Evolutionary conservation across 768 basidiomycete species (phyloP), one percentile per base, ranked within the genome.

Genomic region (Trichaptum fuscoviolaceum): DNA sequence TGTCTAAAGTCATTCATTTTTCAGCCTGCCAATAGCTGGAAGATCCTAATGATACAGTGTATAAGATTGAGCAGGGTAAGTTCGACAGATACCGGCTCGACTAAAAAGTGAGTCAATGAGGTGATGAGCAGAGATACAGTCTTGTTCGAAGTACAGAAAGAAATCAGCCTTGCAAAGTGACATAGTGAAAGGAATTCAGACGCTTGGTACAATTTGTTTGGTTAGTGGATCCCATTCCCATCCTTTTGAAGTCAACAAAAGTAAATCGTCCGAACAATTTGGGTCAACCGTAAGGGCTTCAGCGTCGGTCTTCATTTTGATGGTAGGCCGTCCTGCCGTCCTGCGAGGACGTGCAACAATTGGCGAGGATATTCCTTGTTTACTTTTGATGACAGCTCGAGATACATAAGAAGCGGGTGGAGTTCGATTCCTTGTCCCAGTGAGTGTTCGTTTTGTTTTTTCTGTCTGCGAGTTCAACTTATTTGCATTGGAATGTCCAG

Each of bases 171-270:
- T 12, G 10, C 42, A 52, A 12, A 52, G 42, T 52, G 20, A 52
- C 42, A 52, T 4, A 52, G 42, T 52, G 20, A 52, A 52, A 52
- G 20, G 42, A 20, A 20, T 52, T 52, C 42, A 52, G 42, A 52
- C 42, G 15, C 15, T 52, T 52, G 42, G 42, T 20, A 52, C 10
- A 12, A 52, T 52, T 52, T 52, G 42, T 52, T 52, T 52, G 12
- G 42, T 64, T 64, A 15, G n/a, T 24, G 67, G 67, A 62, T 66
- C 65, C 67, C 67, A 68, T 25, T 68, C 67, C 67, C 67, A 68
- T 7, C 67, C 67, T 20, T 65, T 65, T 12, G 67, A 68, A 17
- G 67, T 68, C 34, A 68, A 62, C 57, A 68, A 64, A 18, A 68
- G 65, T 57, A 65, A 59, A 35, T 68, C 67, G 57, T 68, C 67